These are phyloP conservation scores for Eurotiales sp. DNA, from an alignment of 2,329 filamentous ascomycete genomes.

Conservation along the genomic window DNA sequence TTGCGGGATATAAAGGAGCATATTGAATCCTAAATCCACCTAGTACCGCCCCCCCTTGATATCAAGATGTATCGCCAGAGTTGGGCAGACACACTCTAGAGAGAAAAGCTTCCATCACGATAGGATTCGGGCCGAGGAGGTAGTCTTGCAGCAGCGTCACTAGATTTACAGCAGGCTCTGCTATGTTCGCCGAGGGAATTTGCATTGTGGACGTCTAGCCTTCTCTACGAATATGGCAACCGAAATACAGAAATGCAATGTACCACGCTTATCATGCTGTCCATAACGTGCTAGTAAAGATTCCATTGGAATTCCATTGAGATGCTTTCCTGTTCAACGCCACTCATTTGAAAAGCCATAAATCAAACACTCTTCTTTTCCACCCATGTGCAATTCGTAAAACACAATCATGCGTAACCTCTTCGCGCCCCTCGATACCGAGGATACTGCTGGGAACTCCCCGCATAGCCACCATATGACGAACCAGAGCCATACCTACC, in stretches of 20 bases:
- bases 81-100: not conserved
- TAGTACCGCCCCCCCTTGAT: not conserved
- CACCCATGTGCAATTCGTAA: too few relatives aligned
- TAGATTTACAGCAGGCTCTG: too few relatives aligned
- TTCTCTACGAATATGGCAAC: not conserved
- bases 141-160: not conserved
- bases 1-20: not conserved
- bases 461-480: not conserved
- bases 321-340: too few relatives aligned
- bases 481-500: not conserved
- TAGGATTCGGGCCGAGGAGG: not conserved
- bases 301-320: too few relatives aligned
- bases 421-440: not conserved
- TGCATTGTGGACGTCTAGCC: too few relatives aligned
- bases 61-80: not conserved
- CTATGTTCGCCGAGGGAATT: too few relatives aligned
- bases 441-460: not conserved
- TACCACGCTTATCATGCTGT: not conserved
- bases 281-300: not conserved
- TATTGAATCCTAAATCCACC: not conserved
- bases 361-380: not conserved
- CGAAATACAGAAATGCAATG: not conserved
- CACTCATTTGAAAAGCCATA: not conserved
- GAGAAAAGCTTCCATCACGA: not conserved
- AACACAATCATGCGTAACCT: not conserved